Percentiles rank a stretch among this genome's conserved stretches.
Evolutionary conservation across 257 asterid species (phyloP).

Genomic region (Solanum rostratum): DNA sequence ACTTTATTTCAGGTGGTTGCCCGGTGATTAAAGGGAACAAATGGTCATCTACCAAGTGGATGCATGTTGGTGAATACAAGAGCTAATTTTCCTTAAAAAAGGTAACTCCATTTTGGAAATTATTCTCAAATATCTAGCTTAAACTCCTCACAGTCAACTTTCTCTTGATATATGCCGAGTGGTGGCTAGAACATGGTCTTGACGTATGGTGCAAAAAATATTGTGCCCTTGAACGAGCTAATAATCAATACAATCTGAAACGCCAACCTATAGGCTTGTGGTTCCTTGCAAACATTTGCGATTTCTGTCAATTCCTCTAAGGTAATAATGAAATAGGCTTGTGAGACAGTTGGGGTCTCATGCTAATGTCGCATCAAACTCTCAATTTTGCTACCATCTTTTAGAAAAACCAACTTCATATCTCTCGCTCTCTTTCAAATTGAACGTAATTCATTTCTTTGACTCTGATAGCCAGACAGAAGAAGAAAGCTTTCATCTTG

Average conservation of each 20-base stretch:
- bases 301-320: not conserved
- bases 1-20: conserved; percentile 42
- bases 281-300: not conserved
- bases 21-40: conserved; percentile 48
- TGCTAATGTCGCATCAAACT: not conserved
- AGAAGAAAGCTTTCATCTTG: not conserved
- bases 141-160: not conserved
- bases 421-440: not conserved
- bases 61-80: conserved; percentile 57
- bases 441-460: not conserved
- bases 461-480: not conserved
- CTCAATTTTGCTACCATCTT: not conserved
- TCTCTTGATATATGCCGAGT: not conserved
- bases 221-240: not conserved
- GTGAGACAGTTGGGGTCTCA: not conserved
- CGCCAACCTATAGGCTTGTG: not conserved
- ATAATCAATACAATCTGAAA: not conserved
- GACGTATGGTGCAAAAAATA: not conserved
- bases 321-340: not conserved
- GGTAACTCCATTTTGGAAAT: not conserved
- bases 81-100: conserved; percentile 3
- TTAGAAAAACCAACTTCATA: not conserved
- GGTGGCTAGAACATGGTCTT: not conserved
- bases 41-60: conserved; percentile 61
- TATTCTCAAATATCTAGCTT: not conserved